Percentiles rank a stretch among this genome's conserved stretches.
These are phyloP conservation scores for Botrytis porri DNA, from an alignment of 2,329 filamentous ascomycete species.

Conservation along the genomic window DNA sequence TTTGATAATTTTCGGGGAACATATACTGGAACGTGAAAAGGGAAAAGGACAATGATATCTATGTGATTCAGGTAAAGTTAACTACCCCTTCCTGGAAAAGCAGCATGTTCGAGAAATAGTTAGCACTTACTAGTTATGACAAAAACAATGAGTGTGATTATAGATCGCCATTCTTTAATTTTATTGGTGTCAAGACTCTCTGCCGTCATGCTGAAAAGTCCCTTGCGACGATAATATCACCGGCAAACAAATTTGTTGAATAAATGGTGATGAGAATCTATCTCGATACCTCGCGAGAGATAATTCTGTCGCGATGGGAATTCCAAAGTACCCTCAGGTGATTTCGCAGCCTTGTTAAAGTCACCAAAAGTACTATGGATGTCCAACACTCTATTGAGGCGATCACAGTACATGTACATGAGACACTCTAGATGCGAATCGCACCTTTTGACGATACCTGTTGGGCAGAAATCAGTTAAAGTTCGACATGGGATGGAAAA, in stretches of 20 bases:
- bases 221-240: neutral
- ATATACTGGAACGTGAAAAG: slow-evolving; percentile 62
- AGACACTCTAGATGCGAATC: neutral
- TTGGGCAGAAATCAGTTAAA: slow-evolving; percentile 4
- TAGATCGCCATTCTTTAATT: slow-evolving; percentile 66
- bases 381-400: neutral
- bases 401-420: neutral
- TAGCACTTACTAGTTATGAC: slow-evolving; percentile 62
- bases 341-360: neutral
- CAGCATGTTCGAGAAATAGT: neutral
- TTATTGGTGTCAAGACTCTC: slow-evolving; percentile 47
- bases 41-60: slow-evolving; percentile 69
- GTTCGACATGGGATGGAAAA: neutral
- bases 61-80: slow-evolving; percentile 17
- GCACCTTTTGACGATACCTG: neutral
- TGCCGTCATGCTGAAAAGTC: neutral
- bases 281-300: neutral
- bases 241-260: neutral
- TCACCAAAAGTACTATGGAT: neutral
- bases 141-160: slow-evolving; percentile 67
- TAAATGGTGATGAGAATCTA: neutral
- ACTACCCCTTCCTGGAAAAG: neutral
- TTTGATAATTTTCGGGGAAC: slow-evolving; percentile 52
- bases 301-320: neutral
- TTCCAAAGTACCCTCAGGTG: neutral